phyloP scores from a whole-genome alignment of 345 rosid species.

The Leavenworthia alabamica region DNA sequence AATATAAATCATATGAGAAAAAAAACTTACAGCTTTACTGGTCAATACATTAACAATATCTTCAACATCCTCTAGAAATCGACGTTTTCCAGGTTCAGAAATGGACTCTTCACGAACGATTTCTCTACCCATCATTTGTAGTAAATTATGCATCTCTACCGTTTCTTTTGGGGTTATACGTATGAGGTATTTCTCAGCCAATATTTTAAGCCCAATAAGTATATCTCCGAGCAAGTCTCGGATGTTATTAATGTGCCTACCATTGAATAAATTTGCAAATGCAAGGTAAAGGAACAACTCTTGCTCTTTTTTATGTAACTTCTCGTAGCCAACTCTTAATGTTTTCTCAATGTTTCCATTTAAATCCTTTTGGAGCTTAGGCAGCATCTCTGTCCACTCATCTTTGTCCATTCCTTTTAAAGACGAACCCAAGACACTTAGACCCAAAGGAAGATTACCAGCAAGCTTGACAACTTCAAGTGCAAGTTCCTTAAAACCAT shows the following conservation, averaged over 20 bases:
- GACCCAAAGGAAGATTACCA: too few relatives aligned
- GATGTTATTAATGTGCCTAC: neutral
- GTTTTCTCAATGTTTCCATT: neutral
- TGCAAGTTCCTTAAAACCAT: too few relatives aligned
- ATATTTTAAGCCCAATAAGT: neutral
- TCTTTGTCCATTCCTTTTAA: too few relatives aligned
- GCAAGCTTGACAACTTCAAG: too few relatives aligned
- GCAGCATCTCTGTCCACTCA: neutral
- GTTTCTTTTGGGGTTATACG: neutral
- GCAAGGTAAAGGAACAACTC: neutral
- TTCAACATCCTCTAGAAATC: slow-evolving; percentile 5
- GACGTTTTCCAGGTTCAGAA: neutral
- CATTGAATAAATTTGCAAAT: neutral
- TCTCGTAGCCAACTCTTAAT: neutral
- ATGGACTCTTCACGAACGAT: slow-evolving; percentile 10
- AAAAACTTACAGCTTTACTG: neutral
- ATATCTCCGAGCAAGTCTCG: neutral
- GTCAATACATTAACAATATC: neutral
- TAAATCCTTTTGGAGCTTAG: neutral
- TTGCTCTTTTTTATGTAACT: neutral
- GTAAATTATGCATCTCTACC: slow-evolving; percentile 26
- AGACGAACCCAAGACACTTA: too few relatives aligned
- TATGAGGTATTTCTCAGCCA: neutral
- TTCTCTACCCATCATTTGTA: slow-evolving; percentile 25
- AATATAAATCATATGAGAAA: neutral